Base-by-base conservation (phyloP, 2,329 filamentous ascomycete genomes). In the Neofusicoccum parvum region DNA sequence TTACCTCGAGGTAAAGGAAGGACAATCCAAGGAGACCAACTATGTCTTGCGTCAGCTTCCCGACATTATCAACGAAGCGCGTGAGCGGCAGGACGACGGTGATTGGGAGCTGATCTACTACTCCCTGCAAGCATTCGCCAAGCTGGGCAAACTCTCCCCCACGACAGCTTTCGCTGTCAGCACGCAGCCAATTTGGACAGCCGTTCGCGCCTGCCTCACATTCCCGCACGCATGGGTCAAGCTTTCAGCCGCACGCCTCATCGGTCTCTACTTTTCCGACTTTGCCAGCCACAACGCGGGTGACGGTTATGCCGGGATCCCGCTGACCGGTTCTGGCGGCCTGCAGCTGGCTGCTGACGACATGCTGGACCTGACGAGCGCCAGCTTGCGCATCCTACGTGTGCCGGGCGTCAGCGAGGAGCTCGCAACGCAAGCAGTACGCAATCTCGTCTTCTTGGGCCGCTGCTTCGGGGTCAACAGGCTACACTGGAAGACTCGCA, bases 401-500 rank as follows among this genome's bases (percentile, higher is more conserved):
- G 86, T 86, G 0, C 83, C 85, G 0, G 86, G 85, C 60, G 76
- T 94, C 7, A 88, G 89, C 15, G 90, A 95, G 72, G 84, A 88
- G 10, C 82, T 98, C n/a, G 91, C 91, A 1, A 84, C 87, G 48
- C 92, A 96, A 74, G 88, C 88, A 12, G 87, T 92, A 3, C 90
- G 92, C 69, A 92, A 97, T 68, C 82, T 97, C 41, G 84, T 94
- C 43, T 96, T 96, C 81, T 82, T 99, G 0, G 92, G 89, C 48
- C 87, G 84, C 67, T 88, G 81, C 72, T 86, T 86, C 66, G 84
- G 84, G 14, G 85, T 85, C 39, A 91, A 89, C 68, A 80, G 82
- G 72, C 71, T 83, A 50, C 76, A 71, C 27, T 87, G 75, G 80
- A 79, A 74, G 69, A 77, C 69, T 64, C 74, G 76, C 5, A 81